Evolutionary conservation across 225 moss, liverwort and hornwort genomes (phyloP).

Genomic region (Rhytidiadelphus loreus): DNA sequence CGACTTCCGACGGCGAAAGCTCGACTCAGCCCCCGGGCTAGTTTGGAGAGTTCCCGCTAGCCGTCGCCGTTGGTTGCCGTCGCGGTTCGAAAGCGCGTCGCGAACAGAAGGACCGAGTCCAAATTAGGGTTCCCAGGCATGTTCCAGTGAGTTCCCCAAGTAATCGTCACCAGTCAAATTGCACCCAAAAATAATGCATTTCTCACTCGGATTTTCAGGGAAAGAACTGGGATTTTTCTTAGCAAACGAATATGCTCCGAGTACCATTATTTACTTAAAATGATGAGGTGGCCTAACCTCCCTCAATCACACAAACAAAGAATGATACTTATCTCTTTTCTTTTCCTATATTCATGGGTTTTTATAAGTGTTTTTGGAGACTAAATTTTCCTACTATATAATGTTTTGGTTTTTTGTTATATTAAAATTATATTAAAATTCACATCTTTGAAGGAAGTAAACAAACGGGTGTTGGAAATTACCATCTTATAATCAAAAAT

Average conservation of each 20-base stretch:
- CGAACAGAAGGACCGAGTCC: not conserved
- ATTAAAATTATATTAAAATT: not conserved
- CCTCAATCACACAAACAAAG: not conserved
- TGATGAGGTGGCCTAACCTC: not conserved
- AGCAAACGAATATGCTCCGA: not conserved
- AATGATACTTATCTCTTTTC: not conserved
- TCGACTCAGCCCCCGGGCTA: no score
- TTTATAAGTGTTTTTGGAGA: no score
- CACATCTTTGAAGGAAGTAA: not conserved
- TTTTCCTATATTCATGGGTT: not conserved
- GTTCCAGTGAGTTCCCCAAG: not conserved
- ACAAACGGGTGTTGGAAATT: fast-evolving
- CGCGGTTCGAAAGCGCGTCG: not conserved
- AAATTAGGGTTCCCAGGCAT: not conserved
- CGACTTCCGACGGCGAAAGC: not conserved
- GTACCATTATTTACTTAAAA: not conserved
- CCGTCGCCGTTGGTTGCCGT: not conserved
- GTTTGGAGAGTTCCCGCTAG: not conserved
- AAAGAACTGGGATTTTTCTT: not conserved
- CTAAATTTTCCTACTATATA: fast-evolving
- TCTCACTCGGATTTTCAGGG: not conserved
- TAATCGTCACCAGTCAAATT: not conserved
- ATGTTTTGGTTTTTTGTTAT: not conserved
- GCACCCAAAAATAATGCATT: not conserved
- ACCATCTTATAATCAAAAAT: not conserved